These are phyloP conservation scores for Neonectria sp. DNA, from an alignment of 2,329 filamentous ascomycete species.

Conservation along the genomic window DNA sequence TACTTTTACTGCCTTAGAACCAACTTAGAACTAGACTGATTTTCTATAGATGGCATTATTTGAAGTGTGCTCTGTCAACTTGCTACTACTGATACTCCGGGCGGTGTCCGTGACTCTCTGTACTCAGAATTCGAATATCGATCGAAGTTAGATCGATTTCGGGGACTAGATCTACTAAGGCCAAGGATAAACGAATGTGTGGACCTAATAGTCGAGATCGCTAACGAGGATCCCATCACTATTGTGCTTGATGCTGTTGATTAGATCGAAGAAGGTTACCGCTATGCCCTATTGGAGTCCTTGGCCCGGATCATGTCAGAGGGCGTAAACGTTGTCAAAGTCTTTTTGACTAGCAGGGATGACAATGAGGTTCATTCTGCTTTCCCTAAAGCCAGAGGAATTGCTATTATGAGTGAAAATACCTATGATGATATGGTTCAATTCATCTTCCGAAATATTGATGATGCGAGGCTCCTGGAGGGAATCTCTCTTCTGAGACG, in stretches of 20 bases:
- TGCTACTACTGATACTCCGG: neutral
- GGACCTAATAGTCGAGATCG: conserved; percentile 4
- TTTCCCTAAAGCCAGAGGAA: neutral
- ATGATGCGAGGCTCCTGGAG: neutral
- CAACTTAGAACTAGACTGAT: conserved; percentile 3
- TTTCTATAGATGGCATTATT: neutral
- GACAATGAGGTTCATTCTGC: neutral
- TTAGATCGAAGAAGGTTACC: neutral
- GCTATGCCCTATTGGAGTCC: neutral
- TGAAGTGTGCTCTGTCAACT: neutral
- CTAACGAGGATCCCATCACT: conserved; percentile 2
- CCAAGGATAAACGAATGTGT: conserved; percentile 6
- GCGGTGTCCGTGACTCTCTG: neutral
- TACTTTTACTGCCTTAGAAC: neutral
- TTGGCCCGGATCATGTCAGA: conserved; percentile 4
- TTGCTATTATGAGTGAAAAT: neutral
- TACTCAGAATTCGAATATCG: conserved; percentile 4
- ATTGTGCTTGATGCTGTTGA: conserved; percentile 5
- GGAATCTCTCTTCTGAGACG: neutral
- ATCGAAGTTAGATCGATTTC: neutral
- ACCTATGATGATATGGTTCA: neutral
- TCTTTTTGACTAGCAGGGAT: conserved; percentile 4
- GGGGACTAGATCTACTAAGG: neutral
- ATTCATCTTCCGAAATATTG: neutral
- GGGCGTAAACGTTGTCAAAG: neutral